A percentile compares a stretch with the other conserved stretches of the same genome.
phyloP scores from a whole-genome alignment of 768 basidiomycete genomes.

The Kwoniella bestiolae region DNA sequence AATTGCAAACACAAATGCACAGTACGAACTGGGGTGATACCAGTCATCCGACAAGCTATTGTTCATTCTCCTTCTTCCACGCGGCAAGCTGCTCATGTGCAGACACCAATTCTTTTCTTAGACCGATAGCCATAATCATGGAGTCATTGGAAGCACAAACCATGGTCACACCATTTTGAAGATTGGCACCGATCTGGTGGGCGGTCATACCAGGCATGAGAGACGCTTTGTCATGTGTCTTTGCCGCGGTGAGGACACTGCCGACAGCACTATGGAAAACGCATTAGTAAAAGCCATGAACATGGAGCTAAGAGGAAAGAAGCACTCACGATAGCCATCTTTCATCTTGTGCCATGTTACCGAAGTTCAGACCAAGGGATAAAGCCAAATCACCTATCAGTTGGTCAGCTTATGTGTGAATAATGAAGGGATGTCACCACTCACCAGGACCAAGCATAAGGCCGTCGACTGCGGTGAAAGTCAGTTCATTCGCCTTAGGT shows the following conservation, averaged over 20 bases:
- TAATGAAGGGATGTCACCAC: background rate
- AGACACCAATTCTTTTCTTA: slow-evolving; percentile 8
- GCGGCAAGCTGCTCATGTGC: slow-evolving; percentile 4
- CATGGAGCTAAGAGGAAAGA: background rate
- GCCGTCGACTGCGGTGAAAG: background rate
- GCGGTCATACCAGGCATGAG: slow-evolving; percentile 17
- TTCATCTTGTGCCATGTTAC: background rate
- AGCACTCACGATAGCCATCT: slow-evolving; percentile 3
- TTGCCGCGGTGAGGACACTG: slow-evolving; percentile 2
- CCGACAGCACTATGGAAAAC: background rate
- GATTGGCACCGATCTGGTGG: background rate
- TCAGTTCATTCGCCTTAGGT: background rate
- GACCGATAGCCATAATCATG: slow-evolving; percentile 7
- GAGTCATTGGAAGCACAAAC: slow-evolving; percentile 11
- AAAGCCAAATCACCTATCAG: slow-evolving; percentile 12
- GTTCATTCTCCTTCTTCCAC: slow-evolving; percentile 10
- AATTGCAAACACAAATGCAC: too few relatives aligned
- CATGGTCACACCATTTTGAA: slow-evolving; percentile 11
- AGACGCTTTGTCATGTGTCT: slow-evolving; percentile 8
- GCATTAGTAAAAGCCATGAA: background rate
- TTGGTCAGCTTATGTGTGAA: background rate
- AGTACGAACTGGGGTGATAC: too few relatives aligned
- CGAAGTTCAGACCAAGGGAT: slow-evolving; percentile 10
- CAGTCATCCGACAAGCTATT: too few relatives aligned
- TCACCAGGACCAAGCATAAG: slow-evolving; percentile 2